Evolutionary conservation across 2,329 filamentous ascomycete genomes (phyloP), one percentile per base, ranked within the genome.

Genomic region (Cercospora sp.): DNA sequence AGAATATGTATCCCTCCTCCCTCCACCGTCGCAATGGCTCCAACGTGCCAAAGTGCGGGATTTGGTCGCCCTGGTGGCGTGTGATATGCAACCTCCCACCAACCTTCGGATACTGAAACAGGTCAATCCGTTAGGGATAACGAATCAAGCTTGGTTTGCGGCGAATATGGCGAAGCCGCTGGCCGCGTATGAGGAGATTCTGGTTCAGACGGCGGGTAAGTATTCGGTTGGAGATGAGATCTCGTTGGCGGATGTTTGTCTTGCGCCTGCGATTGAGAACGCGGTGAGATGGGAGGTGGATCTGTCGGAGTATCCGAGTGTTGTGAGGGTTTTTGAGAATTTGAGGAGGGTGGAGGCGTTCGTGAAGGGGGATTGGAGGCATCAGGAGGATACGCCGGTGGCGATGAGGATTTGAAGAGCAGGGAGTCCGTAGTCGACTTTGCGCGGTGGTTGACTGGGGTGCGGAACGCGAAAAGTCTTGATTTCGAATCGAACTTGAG

Each of bases 71-170:
- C 85, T 90, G n/a, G 78, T 90, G 30, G 81, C 82, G 5, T 80
- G 81, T 30, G 88, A 90, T 69, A 81, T 85, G 4, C 88, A 90
- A 76, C 87, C 88, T 5, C 81, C 87, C 1, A 88, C 87, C 1
- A 89, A 89, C 71, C 75, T 86, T 18, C 80, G 82, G 8, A 83
- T 88, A 42, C 80, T 87, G 71, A 81, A 83, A 58, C 80, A 81
- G 0, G 79, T 89, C 2, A 79, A 80, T 3, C 77, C 77, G 0
- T 73, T 87, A 0, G 83, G 81, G 4, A 13, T 60, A 5, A 42
- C 58, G 8, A 42, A 39, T 60, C 58, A 60, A 36, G 31, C 30
- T 1, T 60, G 58, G 58, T 39, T 33, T 2, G 33, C 30, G 3
- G 13, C 13, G 9, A 42, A 42, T 39, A 28, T 60, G 28, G 31